Evolutionary conservation across 768 basidiomycete species (phyloP), one percentile per base, ranked within the genome.

Genomic region (Infundibulicybe gibba): DNA sequence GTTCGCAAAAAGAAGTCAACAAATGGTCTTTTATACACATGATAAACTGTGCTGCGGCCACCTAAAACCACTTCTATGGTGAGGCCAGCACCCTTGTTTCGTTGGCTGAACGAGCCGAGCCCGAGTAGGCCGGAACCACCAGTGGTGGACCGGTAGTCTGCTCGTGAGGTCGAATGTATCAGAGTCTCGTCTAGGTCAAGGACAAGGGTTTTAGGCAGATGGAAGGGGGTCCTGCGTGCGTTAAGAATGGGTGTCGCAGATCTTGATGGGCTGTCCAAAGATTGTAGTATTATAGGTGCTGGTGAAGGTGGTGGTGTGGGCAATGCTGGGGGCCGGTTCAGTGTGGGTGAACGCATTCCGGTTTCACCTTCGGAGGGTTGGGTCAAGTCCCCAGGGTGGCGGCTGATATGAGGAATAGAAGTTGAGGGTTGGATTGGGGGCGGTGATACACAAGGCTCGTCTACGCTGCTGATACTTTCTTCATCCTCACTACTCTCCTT

Each of bases 171-270:
- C 2, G 94, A 97, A 62, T 99, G 97, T 48, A 98, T 98, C 41
- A 99, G 81, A 1, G 97, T 99, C 70, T 99, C 97, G 64, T 99
- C 97, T 43, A 99, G 75, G 69, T 99, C 97, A 38, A 99, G 81
- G 25, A 99, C 94, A 32, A 99, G 83, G 0, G 94, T 97, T 73
- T 99, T 99, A 20, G 81, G 93, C 30, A 81, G 73, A 56, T 86
- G 86, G 53, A 95, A 87, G 3, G 86, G 83, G 0, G 85, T 80
- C 58, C 77, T 83, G 53, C 81, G 78, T 11, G 75, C 54, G 14
- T 64, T 54, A 17, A 72, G 60, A n/a, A 70, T 65, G 46, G 84
- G 80, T 0, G 82, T 80, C 3, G 74, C 60, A 41, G 76, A 69
- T 43, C 78, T 68, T 15, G 72, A 66, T 37, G 61, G 51, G 52